Evolutionary conservation across 2,329 filamentous ascomycete genomes (phyloP).

Genomic region (Hypoxylon sp.): DNA sequence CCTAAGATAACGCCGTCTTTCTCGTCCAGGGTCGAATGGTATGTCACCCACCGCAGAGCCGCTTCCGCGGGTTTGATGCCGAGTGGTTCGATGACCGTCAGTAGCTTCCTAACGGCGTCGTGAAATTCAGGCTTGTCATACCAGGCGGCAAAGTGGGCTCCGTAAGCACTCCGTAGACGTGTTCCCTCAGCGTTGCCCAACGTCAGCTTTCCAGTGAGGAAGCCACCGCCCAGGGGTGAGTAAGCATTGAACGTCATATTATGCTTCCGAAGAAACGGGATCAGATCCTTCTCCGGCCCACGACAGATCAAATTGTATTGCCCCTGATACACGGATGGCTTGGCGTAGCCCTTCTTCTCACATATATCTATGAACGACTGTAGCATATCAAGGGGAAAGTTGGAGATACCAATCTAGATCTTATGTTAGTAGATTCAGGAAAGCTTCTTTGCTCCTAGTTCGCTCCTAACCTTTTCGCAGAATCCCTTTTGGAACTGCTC

Average conservation of each 20-base stretch:
- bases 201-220: conserved; percentile 39
- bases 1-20: conserved; percentile 32
- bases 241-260: conserved; percentile 38
- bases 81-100: conserved; percentile 26
- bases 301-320: conserved; percentile 42
- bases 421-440: not conserved
- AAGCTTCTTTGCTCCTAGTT: conserved; percentile 35
- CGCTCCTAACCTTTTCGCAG: conserved; percentile 68
- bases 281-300: conserved; percentile 27
- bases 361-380: conserved; percentile 35
- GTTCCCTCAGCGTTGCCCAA: conserved; percentile 31
- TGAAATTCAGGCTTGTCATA: conserved; percentile 42
- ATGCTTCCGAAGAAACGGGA: conserved; percentile 37
- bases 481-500: conserved; percentile 69
- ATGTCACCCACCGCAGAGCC: conserved; percentile 33
- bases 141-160: conserved; percentile 27
- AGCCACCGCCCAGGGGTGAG: conserved; percentile 40
- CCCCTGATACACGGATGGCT: conserved; percentile 42
- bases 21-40: conserved; percentile 32
- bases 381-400: conserved; percentile 37
- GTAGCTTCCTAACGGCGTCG: conserved; percentile 26
- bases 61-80: conserved; percentile 36
- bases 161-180: conserved; percentile 31
- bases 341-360: conserved; percentile 38
- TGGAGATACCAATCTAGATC: conserved; percentile 34